A percentile compares a stretch with the other conserved stretches of the same genome.
Conservation (phyloP, 768 basidiomycete species). For the Rubroboletus pulcherrimus region DNA sequence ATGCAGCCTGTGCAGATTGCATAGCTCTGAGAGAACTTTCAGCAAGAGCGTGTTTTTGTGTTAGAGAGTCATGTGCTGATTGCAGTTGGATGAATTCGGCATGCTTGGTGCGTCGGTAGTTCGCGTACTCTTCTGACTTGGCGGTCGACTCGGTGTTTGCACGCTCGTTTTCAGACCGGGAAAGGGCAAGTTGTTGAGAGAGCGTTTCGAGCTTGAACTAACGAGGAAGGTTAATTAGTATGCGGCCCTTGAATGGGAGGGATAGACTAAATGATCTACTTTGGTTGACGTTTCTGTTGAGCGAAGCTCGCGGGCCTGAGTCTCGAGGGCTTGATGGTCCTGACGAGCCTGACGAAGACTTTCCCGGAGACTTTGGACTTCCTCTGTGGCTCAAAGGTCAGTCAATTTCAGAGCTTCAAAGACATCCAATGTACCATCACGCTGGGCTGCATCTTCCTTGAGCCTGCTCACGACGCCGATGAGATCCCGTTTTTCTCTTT, state of each 20-base stretch:
- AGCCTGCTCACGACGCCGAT: constrained; percentile 78
- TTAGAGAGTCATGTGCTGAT: constrained; percentile 67
- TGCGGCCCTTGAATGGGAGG: not conserved
- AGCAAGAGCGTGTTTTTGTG: constrained; percentile 61
- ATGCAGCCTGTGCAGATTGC: constrained; percentile 66
- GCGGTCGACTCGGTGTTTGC: constrained; percentile 60
- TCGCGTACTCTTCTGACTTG: constrained; percentile 80
- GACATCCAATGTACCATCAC: constrained; percentile 56
- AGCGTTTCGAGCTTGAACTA: constrained; percentile 87
- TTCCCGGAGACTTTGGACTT: constrained; percentile 62
- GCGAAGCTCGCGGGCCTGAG: constrained; percentile 66
- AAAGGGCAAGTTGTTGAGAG: constrained; percentile 74
- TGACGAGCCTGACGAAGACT: constrained; percentile 73
- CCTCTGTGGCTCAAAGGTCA: constrained; percentile 43
- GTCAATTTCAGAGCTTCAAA: not conserved
- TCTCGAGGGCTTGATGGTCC: constrained; percentile 65
- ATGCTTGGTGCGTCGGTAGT: constrained; percentile 77
- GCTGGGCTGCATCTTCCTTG: constrained; percentile 68
- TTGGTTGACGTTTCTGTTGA: constrained; percentile 75
- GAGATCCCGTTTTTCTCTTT: constrained; percentile 89
- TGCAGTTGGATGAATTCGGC: constrained; percentile 75
- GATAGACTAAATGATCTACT: constrained; percentile 35
- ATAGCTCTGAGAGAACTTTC: constrained; percentile 69
- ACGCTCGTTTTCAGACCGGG: constrained; percentile 74
- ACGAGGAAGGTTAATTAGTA: not conserved